These are phyloP conservation scores for Penicillium silybi DNA, from an alignment of 495 filamentous ascomycete species.

Conservation along the genomic window DNA sequence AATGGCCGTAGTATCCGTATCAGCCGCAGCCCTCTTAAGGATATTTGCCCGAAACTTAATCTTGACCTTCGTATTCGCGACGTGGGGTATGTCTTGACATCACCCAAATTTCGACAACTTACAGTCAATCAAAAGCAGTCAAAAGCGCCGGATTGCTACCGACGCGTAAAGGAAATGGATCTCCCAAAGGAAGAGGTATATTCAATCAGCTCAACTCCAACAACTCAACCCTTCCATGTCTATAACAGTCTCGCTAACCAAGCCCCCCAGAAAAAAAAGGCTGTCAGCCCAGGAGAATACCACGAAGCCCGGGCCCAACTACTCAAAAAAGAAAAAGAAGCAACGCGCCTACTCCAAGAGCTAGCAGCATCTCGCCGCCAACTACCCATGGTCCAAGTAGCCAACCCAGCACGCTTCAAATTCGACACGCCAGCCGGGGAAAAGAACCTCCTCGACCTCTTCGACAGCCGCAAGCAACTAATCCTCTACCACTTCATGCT, in stretches of 20 bases:
- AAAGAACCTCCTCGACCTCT: conserved; percentile 33
- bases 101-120: neutral
- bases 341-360: conserved; percentile 23
- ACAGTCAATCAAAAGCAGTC: too few relatives aligned
- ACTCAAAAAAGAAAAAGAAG: conserved; percentile 38
- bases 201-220: neutral
- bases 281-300: conserved; percentile 28
- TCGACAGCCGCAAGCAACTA: conserved; percentile 37
- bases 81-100: neutral
- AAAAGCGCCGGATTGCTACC: neutral
- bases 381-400: conserved; percentile 38
- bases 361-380: conserved; percentile 28
- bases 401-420: conserved; percentile 27
- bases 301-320: conserved; percentile 34
- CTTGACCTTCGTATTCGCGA: neutral
- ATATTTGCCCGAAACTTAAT: neutral
- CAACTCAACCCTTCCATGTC: too few relatives aligned
- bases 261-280: neutral
- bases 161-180: neutral
- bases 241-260: too few relatives aligned
- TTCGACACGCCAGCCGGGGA: conserved; percentile 32
- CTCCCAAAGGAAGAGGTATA: neutral
- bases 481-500: conserved; percentile 50
- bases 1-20: neutral
- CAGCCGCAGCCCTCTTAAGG: neutral